These are phyloP conservation scores for Arthroderma sp. DNA, from an alignment of 2,329 filamentous ascomycete species.

Conservation along the genomic window DNA sequence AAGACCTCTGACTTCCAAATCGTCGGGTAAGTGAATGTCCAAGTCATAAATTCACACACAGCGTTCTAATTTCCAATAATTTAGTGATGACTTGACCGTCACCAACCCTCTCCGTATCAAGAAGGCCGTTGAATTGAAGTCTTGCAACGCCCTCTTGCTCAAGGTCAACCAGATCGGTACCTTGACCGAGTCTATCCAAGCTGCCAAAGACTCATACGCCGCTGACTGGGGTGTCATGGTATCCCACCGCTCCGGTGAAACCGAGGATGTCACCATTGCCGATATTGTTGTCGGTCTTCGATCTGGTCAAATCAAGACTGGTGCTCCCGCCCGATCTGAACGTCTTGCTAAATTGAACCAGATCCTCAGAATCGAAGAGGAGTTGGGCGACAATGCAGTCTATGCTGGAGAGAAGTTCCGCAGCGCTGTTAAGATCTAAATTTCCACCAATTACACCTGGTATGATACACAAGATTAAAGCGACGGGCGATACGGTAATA, in stretches of 20 bases:
- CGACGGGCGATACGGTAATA: too few species aligned
- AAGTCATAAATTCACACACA: neutral
- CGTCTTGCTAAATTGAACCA: conserved; percentile 99
- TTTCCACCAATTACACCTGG: conserved; percentile 7
- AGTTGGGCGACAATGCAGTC: conserved; percentile 81
- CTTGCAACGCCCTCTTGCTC: conserved; percentile 92
- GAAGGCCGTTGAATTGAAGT: conserved; percentile 98
- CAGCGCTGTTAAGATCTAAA: conserved; percentile 75
- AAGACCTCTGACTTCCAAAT: conserved; percentile 98
- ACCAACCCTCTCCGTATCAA: conserved; percentile 99
- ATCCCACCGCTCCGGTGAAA: conserved; percentile 97
- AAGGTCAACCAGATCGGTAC: conserved; percentile 99
- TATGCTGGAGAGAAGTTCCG: conserved; percentile 91
- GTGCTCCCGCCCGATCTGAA: conserved; percentile 90
- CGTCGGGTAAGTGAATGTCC: conserved; percentile 48
- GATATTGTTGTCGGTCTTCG: conserved; percentile 96
- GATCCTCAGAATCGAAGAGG: conserved; percentile 98
- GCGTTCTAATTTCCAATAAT: too few species aligned
- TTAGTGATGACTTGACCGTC: conserved; percentile 86
- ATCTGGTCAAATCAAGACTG: conserved; percentile 96
- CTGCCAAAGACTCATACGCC: conserved; percentile 94
- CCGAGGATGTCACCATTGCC: conserved; percentile 97
- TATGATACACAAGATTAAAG: neutral
- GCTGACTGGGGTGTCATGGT: conserved; percentile 99
- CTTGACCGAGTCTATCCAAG: conserved; percentile 96